Conservation (phyloP, 306 rosid genomes). For the Biancaea sappan region DNA sequence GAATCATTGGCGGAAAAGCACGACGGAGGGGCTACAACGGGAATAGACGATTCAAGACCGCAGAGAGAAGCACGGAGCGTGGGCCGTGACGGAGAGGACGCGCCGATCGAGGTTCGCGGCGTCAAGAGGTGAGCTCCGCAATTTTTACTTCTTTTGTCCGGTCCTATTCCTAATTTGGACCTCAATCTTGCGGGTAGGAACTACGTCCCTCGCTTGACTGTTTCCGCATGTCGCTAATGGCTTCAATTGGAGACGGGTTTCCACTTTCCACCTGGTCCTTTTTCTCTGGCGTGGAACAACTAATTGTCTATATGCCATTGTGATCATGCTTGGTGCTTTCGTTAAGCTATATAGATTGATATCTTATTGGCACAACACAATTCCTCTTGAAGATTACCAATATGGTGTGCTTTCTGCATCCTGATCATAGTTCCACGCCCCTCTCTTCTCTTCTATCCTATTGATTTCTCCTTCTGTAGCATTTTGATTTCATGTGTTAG, state of each 20-base stretch:
- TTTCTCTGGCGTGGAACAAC: slow-evolving; percentile 67
- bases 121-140: too few relatives aligned
- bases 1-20: too few relatives aligned
- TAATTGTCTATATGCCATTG: slow-evolving; percentile 57
- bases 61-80: too few relatives aligned
- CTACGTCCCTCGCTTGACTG: slow-evolving; percentile 72
- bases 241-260: slow-evolving; percentile 42
- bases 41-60: too few relatives aligned
- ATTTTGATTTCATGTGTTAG: slow-evolving; percentile 25
- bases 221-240: slow-evolving; percentile 87
- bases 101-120: too few relatives aligned
- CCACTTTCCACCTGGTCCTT: slow-evolving; percentile 77
- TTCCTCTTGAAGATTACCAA: slow-evolving; percentile 13
- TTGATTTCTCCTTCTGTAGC: slow-evolving; percentile 31
- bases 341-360: slow-evolving; percentile 37
- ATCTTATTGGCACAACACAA: slow-evolving; percentile 28
- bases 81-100: too few relatives aligned
- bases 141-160: too few relatives aligned
- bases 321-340: slow-evolving; percentile 41
- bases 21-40: too few relatives aligned
- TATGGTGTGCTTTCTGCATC: slow-evolving; percentile 40
- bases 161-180: too few relatives aligned
- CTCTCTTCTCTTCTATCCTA: slow-evolving; percentile 20
- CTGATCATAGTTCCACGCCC: slow-evolving; percentile 44
- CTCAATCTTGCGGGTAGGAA: too few relatives aligned